phyloP scores from a whole-genome alignment of 805 yeast species.

The Candida rishiriensis region DNA sequence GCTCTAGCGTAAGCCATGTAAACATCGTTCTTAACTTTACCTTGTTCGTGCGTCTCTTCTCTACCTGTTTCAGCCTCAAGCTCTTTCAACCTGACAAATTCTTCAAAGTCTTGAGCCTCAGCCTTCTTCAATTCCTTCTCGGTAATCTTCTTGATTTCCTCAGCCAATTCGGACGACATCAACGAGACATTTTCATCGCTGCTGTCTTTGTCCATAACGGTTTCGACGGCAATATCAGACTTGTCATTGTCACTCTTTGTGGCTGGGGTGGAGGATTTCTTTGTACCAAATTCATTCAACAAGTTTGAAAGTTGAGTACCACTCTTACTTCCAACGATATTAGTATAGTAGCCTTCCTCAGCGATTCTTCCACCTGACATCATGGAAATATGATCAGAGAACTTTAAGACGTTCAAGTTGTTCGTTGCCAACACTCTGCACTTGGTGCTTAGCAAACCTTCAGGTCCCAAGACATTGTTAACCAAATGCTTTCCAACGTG shows the following conservation, averaged over 20 bases:
- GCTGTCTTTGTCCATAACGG: slow-evolving; percentile 13
- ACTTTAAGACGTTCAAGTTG: slow-evolving; percentile 73
- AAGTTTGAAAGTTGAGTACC: slow-evolving; percentile 49
- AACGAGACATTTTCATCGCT: slow-evolving; percentile 13
- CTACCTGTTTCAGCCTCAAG: slow-evolving; percentile 38
- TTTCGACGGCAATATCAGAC: slow-evolving; percentile 8
- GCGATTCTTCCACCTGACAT: slow-evolving; percentile 62
- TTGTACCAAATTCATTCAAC: slow-evolving; percentile 60
- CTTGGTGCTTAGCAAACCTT: slow-evolving; percentile 71
- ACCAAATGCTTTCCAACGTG: slow-evolving; percentile 86
- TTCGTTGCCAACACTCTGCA: slow-evolving; percentile 82
- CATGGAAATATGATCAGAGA: slow-evolving; percentile 68
- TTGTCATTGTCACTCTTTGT: slow-evolving; percentile 9
- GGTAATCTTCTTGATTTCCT: slow-evolving; percentile 31
- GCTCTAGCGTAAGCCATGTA: slow-evolving; percentile 83
- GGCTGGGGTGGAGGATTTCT: slow-evolving; percentile 26
- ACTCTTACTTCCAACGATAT: slow-evolving; percentile 34
- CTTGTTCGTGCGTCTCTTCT: slow-evolving; percentile 85
- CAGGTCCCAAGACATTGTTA: slow-evolving; percentile 75
- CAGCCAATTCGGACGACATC: slow-evolving; percentile 18
- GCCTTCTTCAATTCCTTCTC: slow-evolving; percentile 54
- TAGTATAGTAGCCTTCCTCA: slow-evolving; percentile 61
- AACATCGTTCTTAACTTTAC: slow-evolving; percentile 86
- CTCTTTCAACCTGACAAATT: slow-evolving; percentile 30
- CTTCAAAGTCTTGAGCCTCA: slow-evolving; percentile 43